Conservation (phyloP, 2,329 filamentous ascomycete species). For the Fusarium caatingaense region DNA sequence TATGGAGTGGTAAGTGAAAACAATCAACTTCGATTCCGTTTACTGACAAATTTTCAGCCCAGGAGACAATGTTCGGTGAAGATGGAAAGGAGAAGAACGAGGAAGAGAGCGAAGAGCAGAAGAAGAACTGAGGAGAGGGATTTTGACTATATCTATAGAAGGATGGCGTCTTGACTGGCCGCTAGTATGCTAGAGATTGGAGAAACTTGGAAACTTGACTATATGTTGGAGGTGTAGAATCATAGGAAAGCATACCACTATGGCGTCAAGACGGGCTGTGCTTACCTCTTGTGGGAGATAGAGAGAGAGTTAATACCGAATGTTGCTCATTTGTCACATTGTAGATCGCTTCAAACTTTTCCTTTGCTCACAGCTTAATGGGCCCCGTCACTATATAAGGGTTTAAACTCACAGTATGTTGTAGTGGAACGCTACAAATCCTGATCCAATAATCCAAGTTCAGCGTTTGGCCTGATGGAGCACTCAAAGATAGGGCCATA, state of each 20-base stretch:
- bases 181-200: conserved; percentile 21
- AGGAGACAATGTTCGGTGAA: conserved; percentile 70
- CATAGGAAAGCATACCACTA: too few relatives aligned
- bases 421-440: not conserved
- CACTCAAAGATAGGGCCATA: not conserved
- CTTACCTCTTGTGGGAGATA: not conserved
- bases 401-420: too few relatives aligned
- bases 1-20: conserved; percentile 82
- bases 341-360: too few relatives aligned
- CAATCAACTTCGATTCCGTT: not conserved
- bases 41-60: conserved; percentile 57
- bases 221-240: not conserved
- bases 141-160: conserved; percentile 2
- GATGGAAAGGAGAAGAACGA: conserved; percentile 53
- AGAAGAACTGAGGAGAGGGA: conserved; percentile 16
- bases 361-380: too few relatives aligned
- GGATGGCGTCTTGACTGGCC: conserved; percentile 1
- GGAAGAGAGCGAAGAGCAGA: conserved; percentile 33
- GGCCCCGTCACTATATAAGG: too few relatives aligned
- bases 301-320: not conserved
- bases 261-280: too few relatives aligned
- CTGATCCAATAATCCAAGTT: not conserved
- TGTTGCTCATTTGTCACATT: not conserved
- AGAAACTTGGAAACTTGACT: conserved; percentile 4
- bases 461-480: not conserved